phyloP scores from a whole-genome alignment of 2,329 filamentous ascomycete genomes.

The Aspergillus viridinutans region DNA sequence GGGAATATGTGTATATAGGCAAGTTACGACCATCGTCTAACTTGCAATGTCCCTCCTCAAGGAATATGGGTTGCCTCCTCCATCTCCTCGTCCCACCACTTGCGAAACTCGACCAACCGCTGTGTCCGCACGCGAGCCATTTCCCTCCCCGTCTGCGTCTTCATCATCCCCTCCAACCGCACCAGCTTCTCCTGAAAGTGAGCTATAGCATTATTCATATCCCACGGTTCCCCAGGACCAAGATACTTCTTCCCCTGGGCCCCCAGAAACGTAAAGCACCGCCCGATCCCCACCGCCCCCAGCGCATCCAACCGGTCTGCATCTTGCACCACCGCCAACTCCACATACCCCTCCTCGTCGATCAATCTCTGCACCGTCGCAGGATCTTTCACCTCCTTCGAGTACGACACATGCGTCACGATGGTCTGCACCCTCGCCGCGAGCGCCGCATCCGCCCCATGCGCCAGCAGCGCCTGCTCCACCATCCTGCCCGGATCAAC shows the following conservation, averaged over 20 bases:
- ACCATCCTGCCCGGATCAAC: slow-evolving; percentile 22
- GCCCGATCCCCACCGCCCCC: slow-evolving; percentile 76
- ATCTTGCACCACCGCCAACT: slow-evolving; percentile 83
- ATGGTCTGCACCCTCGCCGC: slow-evolving; percentile 67
- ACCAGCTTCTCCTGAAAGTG: slow-evolving; percentile 77
- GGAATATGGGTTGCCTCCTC: not conserved
- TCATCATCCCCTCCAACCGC: slow-evolving; percentile 58
- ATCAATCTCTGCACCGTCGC: slow-evolving; percentile 58
- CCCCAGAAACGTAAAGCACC: slow-evolving; percentile 73
- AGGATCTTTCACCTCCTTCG: slow-evolving; percentile 64
- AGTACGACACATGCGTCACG: slow-evolving; percentile 74
- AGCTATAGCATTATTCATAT: slow-evolving; percentile 62
- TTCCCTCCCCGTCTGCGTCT: slow-evolving; percentile 50
- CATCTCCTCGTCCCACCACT: slow-evolving; percentile 54
- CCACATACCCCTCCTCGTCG: slow-evolving; percentile 54
- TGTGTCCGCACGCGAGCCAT: slow-evolving; percentile 49
- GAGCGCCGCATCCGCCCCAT: slow-evolving; percentile 54
- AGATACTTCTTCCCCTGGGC: slow-evolving; percentile 40
- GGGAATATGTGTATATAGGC: not conserved
- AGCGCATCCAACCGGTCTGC: slow-evolving; percentile 90
- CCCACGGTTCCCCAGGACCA: slow-evolving; percentile 27
- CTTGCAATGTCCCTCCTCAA: not conserved
- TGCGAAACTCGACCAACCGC: slow-evolving; percentile 46
- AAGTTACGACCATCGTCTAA: not conserved
- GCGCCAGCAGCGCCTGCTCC: slow-evolving; percentile 22